Evolutionary conservation across 2,329 filamentous ascomycete species (phyloP).

Genomic region (Colletotrichum scovillei): DNA sequence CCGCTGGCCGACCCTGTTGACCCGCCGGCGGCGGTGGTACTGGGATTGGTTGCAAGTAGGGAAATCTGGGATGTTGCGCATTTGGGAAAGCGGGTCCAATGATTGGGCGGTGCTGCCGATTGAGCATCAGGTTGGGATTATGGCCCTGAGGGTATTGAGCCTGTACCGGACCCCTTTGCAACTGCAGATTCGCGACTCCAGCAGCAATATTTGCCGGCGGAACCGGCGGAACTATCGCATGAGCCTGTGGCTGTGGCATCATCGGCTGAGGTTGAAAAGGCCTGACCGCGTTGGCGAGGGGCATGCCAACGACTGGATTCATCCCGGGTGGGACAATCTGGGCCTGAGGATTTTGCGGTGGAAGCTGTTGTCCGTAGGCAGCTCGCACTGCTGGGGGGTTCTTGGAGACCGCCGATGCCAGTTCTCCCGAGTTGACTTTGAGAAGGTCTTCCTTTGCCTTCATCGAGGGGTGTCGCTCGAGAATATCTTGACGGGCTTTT

Average conservation of each 20-base stretch:
- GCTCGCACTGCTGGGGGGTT: background rate
- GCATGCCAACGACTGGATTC: no score
- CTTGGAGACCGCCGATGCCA: constrained; percentile 56
- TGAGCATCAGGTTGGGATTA: background rate
- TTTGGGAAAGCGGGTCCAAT: background rate
- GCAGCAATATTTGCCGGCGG: no score
- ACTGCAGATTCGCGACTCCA: no score
- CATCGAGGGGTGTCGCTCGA: constrained; percentile 70
- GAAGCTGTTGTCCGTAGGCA: no score
- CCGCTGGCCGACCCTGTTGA: no score
- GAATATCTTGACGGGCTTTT: constrained; percentile 64
- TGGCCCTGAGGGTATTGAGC: background rate
- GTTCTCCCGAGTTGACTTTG: constrained; percentile 62
- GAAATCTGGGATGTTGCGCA: background rate
- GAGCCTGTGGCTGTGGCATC: no score
- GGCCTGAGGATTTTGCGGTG: no score
- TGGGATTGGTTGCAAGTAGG: background rate
- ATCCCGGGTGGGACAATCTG: no score
- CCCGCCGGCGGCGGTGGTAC: background rate
- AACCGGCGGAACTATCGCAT: no score
- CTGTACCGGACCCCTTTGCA: no score
- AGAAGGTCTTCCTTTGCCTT: constrained; percentile 66
- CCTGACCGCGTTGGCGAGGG: no score
- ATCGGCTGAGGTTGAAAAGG: no score
- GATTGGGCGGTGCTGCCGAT: background rate